Evolutionary conservation across 2,329 filamentous ascomycete species (phyloP).

Genomic region (Penicillium nordicum): DNA sequence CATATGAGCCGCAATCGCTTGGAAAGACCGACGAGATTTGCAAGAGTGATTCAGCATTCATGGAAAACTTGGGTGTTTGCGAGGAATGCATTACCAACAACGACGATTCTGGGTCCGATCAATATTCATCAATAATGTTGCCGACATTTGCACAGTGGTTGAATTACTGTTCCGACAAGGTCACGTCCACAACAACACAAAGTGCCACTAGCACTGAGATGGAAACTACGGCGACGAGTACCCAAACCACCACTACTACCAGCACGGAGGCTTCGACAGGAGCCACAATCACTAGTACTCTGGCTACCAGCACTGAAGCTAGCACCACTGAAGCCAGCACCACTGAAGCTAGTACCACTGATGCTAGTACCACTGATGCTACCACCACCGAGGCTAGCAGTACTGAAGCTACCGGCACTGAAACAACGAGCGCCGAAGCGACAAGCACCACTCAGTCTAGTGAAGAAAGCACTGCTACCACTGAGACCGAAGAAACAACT

Average conservation of each 20-base stretch:
- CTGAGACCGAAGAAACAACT: neutral
- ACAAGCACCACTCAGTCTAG: neutral
- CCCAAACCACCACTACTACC: neutral
- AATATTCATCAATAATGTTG: conserved; percentile 8
- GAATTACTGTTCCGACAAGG: conserved; percentile 13
- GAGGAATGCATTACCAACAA: conserved; percentile 5
- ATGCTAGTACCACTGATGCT: neutral
- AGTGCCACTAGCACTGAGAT: neutral
- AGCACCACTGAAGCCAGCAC: neutral
- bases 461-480: neutral
- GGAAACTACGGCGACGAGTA: neutral
- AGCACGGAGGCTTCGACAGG: neutral
- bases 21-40: conserved; percentile 12
- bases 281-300: neutral
- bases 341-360: neutral
- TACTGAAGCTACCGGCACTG: neutral
- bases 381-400: neutral
- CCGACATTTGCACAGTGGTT: conserved; percentile 17
- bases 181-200: neutral
- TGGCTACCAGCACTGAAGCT: neutral
- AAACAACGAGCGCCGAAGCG: neutral
- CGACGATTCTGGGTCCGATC: conserved; percentile 1
- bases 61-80: conserved; percentile 7
- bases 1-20: neutral
- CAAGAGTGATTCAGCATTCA: conserved; percentile 11